A percentile compares a stretch with the other conserved stretches of the same genome.
Conservation (phyloP, 73 alveolate species). For the Paramecium primaurelia region DNA sequence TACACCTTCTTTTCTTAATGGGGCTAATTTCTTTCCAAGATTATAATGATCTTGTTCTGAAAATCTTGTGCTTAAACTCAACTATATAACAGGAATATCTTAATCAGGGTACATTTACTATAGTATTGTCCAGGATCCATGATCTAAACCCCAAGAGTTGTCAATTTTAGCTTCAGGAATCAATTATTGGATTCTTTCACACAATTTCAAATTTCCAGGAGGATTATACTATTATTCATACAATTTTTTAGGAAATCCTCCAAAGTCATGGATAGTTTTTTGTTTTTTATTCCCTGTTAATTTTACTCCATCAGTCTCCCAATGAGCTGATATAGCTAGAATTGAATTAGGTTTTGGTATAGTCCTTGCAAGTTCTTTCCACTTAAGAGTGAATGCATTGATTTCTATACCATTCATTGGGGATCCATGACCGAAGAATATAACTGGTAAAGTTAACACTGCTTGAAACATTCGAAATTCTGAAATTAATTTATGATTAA, state of each 20-base stretch:
- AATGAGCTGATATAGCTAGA: constrained; percentile 43
- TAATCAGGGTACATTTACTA: background rate
- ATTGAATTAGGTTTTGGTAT: constrained; percentile 35
- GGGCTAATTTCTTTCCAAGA: background rate
- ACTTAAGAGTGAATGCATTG: background rate
- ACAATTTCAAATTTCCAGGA: background rate
- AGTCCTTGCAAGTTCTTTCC: constrained; percentile 22
- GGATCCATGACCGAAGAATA: constrained; percentile 52
- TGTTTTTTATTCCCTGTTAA: background rate
- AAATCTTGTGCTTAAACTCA: background rate
- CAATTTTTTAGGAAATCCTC: constrained; percentile 50
- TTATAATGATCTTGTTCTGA: constrained; percentile 21
- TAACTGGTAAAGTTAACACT: constrained; percentile 22
- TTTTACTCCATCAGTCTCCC: constrained; percentile 38
- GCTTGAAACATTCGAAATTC: constrained; percentile 32
- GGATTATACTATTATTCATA: constrained; percentile 5
- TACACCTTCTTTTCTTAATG: background rate
- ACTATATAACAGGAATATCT: constrained; percentile 36
- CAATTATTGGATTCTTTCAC: constrained; percentile 32
- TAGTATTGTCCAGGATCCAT: constrained; percentile 44
- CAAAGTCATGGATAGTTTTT: constrained; percentile 49
- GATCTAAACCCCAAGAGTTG: constrained; percentile 56
- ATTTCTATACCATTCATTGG: constrained; percentile 53
- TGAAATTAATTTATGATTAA: background rate
- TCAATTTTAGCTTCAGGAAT: constrained; percentile 39